Evolutionary conservation across 805 yeast genomes (phyloP).

Genomic region (Wickerhamiella nectarea): DNA sequence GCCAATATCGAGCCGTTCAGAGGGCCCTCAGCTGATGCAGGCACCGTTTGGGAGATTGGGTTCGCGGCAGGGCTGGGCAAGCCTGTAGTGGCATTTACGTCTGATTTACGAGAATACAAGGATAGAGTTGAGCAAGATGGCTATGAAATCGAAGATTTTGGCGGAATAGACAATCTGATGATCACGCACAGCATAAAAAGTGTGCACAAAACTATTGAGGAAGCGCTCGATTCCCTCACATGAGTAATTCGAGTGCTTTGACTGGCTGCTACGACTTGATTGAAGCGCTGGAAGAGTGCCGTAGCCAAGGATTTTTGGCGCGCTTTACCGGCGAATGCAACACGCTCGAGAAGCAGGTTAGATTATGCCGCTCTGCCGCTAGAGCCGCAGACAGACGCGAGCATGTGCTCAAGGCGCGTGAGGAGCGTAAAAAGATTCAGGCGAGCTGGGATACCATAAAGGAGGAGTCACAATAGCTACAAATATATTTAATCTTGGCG

Average conservation of each 20-base stretch:
- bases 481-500: conserved; percentile 67
- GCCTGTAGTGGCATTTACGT: conserved; percentile 8
- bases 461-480: conserved; percentile 43
- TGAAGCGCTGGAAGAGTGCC: conserved; percentile 77
- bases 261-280: conserved; percentile 64
- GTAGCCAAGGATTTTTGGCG: conserved; percentile 42
- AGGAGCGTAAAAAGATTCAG: conserved; percentile 41
- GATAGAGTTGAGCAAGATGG: conserved; percentile 4
- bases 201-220: conserved; percentile 5
- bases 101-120: conserved; percentile 6
- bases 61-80: conserved; percentile 11
- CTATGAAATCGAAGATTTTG: conserved; percentile 10
- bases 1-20: conserved; percentile 12
- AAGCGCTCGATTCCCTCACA: conserved; percentile 10
- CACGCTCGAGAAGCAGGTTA: conserved; percentile 63
- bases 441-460: conserved; percentile 45
- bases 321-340: conserved; percentile 76
- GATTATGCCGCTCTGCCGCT: conserved; percentile 67
- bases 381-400: conserved; percentile 46
- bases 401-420: conserved; percentile 37
- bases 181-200: conserved; percentile 9
- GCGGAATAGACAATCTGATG: conserved; percentile 11
- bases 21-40: conserved; percentile 13
- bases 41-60: conserved; percentile 13
- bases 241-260: conserved; percentile 21